Base-by-base conservation (phyloP, 192 early-diverging fungal species). In the Podila minutissima region DNA sequence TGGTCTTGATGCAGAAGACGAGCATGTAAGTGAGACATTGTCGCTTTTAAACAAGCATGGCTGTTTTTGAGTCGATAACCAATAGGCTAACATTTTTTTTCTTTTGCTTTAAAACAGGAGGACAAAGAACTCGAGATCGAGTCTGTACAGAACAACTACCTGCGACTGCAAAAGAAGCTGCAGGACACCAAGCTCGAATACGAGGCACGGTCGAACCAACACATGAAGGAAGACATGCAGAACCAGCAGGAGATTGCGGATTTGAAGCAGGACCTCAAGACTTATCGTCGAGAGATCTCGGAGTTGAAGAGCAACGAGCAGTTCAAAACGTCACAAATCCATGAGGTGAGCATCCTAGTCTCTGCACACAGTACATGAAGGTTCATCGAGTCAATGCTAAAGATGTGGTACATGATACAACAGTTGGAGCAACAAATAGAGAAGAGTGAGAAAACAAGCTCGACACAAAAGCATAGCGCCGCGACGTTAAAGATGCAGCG, bases 341-440 rank as follows among this genome's bases (percentile, higher is more conserved):
- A 24, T 33, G 70, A 72, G 28, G 76, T 79, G 72, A 41, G 48
- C n/a, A 13, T 38, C 0, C 6, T 5, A 35, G 1, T 48, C 22
- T 6, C 5, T 60, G 35, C 37, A 3, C 12, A 32, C 7, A 35
- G 2, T n/a, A 15, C 13, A 11, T 26, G 4, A 64, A 26, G n/a
- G 1, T 2, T 29, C 32, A 7, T 31, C 33, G 6, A 17, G 10
- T 15, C 19, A 3, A 20, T 31, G 15, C 59, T 17, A 28, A 58
- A 28, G 28, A 12, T n/a, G 1, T 53, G 31, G 22, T 4, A 1
- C 3, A 0, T 64, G 37, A 10, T 26, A 66, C 29, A 35, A 28
- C 71, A 78, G 75, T 64, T 78, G 31, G 69, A 70, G 31, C 38
- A 72, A 26, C 76, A 79, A 26, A 72, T 79, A 11, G 76, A 72